Base-by-base conservation (phyloP, 805 yeast species). In the Metschnikowia koreensis region DNA sequence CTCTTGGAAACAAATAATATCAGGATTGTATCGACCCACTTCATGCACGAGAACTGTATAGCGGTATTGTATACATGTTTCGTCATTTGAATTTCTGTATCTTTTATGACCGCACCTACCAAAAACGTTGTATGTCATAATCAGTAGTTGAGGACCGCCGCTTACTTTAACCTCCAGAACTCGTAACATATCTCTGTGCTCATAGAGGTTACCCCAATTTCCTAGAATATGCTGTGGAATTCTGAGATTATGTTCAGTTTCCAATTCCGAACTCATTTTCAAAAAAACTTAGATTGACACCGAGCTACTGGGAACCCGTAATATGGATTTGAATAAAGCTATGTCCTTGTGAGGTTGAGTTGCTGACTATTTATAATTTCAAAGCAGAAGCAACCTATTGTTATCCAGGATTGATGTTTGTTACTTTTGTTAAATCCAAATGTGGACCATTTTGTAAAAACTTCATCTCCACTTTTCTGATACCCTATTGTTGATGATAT, bases 41-140 rank as follows among this genome's bases (percentile, higher is more conserved):
- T 48, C 52, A 17, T 40, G 40, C 3, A 29, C 22, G 17, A 48
- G 47, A 26, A 48, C 13, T 1, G 9, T 22, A 16, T 27, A 38
- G 6, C 51, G 42, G 6, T 76, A 2, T 7, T n/a, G 1, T 2
- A 12, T 26, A 6, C 4, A 11, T 8, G 37, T 28, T 27, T n/a
- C 16, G 76, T 28, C 40, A n/a, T 31, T 17, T 10, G 13, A 15
- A 10, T 6, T 3, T 4, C 8, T 6, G 26, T 17, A 42, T n/a
- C 39, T 42, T 7, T 31, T 12, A 15, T 12, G 11, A 10, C 29
- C 36, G n/a, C 39, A 33, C 5, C 9, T n/a, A 11, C 97, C 97
- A 28, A 94, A 17, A 29, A 38, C 36, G 15, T 43, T 48, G 33
- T 48, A 48, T 2, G 51, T 48, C 47, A 48, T 48, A 11, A 48